Base-by-base conservation (phyloP, 2,329 filamentous ascomycete genomes). In the Aspergillus bombycis region DNA sequence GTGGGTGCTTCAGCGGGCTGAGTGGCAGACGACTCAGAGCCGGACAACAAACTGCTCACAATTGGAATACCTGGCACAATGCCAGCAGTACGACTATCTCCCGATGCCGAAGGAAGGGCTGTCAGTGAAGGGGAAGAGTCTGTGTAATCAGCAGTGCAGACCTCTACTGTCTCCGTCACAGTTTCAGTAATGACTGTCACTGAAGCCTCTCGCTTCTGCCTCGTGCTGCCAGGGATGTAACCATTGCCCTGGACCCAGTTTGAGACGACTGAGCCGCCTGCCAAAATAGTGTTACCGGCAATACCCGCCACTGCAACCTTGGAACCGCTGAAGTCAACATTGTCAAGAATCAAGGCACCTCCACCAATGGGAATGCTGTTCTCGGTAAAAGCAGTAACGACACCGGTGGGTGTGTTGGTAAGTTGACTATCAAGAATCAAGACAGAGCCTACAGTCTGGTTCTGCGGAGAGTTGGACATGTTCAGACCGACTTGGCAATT, bases 371-470 rank as follows among this genome's bases (percentile, higher is more conserved):
- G 84, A 62, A 89, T 84, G 61, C 85, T 88, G 58, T 79, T 77
- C 7, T 85, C 79, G 69, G 85, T 84, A 80, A 92, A 97, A 1
- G 90, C 87, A 30, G 93, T 94, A 70, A 87, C 87, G 72, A 97
- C 84, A 68, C 91, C 94, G 60, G 92, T 86, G 1, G 86, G 86
- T 1, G 92, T 94, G 79, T 91, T 90, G 68, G 83, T 86, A 72
- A 97, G 88, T 69, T 84, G 88, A 81, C 90, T 94, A 82, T 98
- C 94, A 60, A 94, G 81, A 56, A 97, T 80, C 60, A 97, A 79
- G 53, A 97, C 86, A 1, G 94, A 97, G 61, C 95, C 95, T 58
- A 97, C 93, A 12, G 88, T 90, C 80, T 95, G 91, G 70, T 83
- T 80, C 36, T 81, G 76, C 30, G 83, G 86, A 56, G 87, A 85